phyloP scores from a whole-genome alignment of 83 land plant species.

The Larix sibirica region DNA sequence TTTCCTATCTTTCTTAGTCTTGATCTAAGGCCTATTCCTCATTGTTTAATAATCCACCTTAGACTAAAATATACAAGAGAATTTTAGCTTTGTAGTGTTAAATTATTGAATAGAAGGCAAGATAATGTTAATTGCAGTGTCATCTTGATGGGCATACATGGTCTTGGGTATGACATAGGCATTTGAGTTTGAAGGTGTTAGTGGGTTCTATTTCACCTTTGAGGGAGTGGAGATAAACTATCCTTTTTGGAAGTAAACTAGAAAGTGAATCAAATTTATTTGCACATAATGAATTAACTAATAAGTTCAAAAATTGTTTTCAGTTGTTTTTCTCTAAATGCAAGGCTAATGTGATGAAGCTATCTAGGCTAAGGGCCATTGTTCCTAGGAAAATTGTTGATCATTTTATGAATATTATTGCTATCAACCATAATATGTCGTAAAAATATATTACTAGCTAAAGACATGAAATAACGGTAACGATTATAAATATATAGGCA shows the following conservation, averaged over 20 bases:
- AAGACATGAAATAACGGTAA: no score
- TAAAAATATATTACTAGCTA: no score
- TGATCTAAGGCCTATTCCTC: background rate
- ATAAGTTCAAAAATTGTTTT: background rate
- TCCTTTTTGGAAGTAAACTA: background rate
- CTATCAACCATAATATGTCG: no score
- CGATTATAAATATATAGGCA: no score
- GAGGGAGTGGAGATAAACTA: no score
- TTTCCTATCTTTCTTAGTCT: background rate
- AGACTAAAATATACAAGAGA: background rate
- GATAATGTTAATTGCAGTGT: background rate
- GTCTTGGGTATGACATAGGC: background rate
- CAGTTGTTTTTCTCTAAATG: background rate
- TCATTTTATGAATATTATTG: no score
- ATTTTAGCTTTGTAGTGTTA: background rate
- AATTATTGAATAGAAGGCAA: slow-evolving; percentile 7
- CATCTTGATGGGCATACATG: background rate
- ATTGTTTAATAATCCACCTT: no score
- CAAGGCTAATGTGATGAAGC: background rate
- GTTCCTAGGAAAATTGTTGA: no score
- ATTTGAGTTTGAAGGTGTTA: no score
- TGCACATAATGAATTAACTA: background rate
- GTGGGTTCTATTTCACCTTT: no score
- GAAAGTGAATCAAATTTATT: background rate
- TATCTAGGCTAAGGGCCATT: no score